Evolutionary conservation across 345 rosid genomes (phyloP).

Genomic region (Boechera divaricarpa): DNA sequence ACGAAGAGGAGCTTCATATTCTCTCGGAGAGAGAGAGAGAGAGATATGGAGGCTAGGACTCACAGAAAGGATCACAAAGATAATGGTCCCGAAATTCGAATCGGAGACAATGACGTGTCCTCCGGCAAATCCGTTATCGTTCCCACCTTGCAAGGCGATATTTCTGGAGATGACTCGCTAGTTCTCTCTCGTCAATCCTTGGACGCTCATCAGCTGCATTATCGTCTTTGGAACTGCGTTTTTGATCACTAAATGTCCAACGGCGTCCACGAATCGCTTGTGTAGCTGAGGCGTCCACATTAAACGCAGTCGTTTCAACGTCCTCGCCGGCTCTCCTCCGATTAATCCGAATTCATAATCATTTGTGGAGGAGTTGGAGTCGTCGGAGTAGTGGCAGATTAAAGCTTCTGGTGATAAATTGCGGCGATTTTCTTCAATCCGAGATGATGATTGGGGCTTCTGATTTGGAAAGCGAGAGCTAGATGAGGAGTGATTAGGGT

Average conservation of each 20-base stretch:
- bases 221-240: conserved; percentile 98
- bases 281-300: conserved; percentile 99
- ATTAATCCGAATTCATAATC: conserved; percentile 37
- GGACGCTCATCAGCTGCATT: conserved; percentile 96
- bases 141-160: conserved; percentile 83
- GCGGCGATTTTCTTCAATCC: neutral
- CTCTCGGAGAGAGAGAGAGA: too few species aligned
- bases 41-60: too few species aligned
- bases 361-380: conserved; percentile 39
- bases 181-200: conserved; percentile 90
- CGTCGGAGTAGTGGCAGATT: conserved; percentile 33
- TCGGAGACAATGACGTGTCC: conserved; percentile 61
- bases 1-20: too few species aligned
- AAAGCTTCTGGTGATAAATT: conserved; percentile 31
- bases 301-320: conserved; percentile 77
- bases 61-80: too few species aligned
- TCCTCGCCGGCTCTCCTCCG: conserved; percentile 69
- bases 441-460: conserved; percentile 16
- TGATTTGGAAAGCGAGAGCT: conserved; percentile 84
- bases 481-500: conserved; percentile 75
- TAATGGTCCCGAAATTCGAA: conserved; percentile 20
- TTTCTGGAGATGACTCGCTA: conserved; percentile 93
- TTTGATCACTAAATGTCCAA: conserved; percentile 78
- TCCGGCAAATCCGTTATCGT: conserved; percentile 40
- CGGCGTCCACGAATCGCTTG: conserved; percentile 92